phyloP scores from a whole-genome alignment of 2,329 filamentous ascomycete species.

The Aureobasidium vineae region DNA sequence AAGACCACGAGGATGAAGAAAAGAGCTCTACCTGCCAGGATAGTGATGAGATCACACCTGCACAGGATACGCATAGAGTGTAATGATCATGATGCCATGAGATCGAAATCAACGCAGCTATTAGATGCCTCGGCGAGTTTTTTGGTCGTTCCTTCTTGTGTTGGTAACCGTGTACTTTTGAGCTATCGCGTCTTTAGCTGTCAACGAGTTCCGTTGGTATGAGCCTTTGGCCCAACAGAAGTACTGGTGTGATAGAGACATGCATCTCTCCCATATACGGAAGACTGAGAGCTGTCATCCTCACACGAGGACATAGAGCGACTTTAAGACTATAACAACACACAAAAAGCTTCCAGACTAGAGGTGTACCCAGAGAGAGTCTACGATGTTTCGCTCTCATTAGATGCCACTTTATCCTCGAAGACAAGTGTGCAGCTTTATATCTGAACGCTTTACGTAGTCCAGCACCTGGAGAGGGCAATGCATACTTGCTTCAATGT shows the following conservation, averaged over 20 bases:
- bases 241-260: constrained; percentile 37
- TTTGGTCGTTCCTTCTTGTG: background rate
- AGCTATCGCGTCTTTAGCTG: background rate
- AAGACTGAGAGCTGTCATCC: too few relatives aligned
- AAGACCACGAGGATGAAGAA: constrained; percentile 16
- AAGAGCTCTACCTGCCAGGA: constrained; percentile 4
- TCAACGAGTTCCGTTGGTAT: background rate
- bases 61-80: background rate
- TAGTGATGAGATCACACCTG: constrained; percentile 3
- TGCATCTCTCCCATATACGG: background rate
- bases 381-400: too few relatives aligned
- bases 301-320: too few relatives aligned
- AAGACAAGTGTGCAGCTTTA: too few relatives aligned
- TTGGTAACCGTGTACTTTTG: background rate
- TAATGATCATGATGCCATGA: background rate
- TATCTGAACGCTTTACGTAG: too few relatives aligned
- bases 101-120: background rate
- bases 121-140: background rate
- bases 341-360: too few relatives aligned
- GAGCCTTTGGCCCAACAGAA: constrained; percentile 17
- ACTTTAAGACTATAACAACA: too few relatives aligned
- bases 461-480: too few relatives aligned
- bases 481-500: constrained; percentile 32
- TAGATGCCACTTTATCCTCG: too few relatives aligned
- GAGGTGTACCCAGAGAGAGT: too few relatives aligned